Evolutionary conservation across 2,329 filamentous ascomycete genomes (phyloP), one percentile per base, ranked within the genome.

Genomic region (Beauveria varroae): DNA sequence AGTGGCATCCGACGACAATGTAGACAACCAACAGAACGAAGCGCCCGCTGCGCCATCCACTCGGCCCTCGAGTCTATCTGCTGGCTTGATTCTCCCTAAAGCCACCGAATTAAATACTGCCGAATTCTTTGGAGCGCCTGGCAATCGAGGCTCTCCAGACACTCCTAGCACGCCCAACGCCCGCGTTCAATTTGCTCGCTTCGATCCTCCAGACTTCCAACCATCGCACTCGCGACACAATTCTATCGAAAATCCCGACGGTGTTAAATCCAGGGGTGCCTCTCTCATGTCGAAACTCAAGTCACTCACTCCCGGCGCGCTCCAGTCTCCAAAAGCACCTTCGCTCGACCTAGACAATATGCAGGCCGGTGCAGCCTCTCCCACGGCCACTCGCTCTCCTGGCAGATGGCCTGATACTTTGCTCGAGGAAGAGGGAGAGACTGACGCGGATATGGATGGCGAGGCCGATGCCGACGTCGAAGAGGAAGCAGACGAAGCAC

Each of bases 401-500:
- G 75, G 79, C 52, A 77, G 78, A 61, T 77, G 85, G 64, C 82
- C 82, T 10, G 77, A 81, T 22, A 84, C 80, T 1, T 71, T 86
- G 60, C 73, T 76, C 47, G 82, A 84, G 65, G 80, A 81, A 61
- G 71, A 75, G 65, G 81, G 81, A 62, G 71, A 75, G 63, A 72
- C 71, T 9, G 74, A 79, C 49, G 77, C 77, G 28, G 81, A 83
- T 63, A 82, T 77, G 30, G 81, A 83, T 62, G 83, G 70, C 10
- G 74, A 79, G 46, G 77, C 78, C 26, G 81, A 83, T 63, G 83
- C 89, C 1, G 91, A 95, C 71, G 90, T 88, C 70, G 91, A 95
- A 71, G 91, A 95, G 70, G 96, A 91, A 50, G 90, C 87, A 0
- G 91, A 92, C 57, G 93, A 96, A 70, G 81, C 81, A n/a, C 76